Conservation (phyloP, 1,139 yeast genomes). For the Candida tetrigidarum region DNA sequence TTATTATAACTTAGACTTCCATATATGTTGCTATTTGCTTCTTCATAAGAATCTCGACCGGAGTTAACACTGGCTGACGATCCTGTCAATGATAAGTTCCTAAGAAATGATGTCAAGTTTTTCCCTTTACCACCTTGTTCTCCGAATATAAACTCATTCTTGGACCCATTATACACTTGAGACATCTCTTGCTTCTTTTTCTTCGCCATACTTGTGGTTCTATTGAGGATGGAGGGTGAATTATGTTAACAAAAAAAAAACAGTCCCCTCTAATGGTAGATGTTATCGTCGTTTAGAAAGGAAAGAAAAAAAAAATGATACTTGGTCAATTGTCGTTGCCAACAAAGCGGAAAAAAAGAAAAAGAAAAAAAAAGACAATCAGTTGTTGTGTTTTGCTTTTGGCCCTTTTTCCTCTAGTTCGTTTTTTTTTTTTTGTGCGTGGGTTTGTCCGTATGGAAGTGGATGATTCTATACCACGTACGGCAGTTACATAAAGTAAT, state of each 20-base stretch:
- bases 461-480: too few species aligned
- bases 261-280: too few species aligned
- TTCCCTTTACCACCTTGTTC: slow-evolving; percentile 73
- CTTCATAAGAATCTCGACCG: slow-evolving; percentile 22
- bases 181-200: slow-evolving; percentile 61
- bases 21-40: slow-evolving; percentile 44
- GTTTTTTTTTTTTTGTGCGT: neutral
- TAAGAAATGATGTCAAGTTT: slow-evolving; percentile 60
- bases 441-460: too few species aligned
- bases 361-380: too few species aligned
- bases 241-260: too few species aligned
- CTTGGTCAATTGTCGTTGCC: neutral
- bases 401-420: too few species aligned
- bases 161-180: slow-evolving; percentile 52
- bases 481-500: too few species aligned
- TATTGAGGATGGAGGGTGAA: too few species aligned
- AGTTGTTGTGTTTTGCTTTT: too few species aligned
- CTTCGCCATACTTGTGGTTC: slow-evolving; percentile 29
- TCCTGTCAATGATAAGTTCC: slow-evolving; percentile 46
- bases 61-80: slow-evolving; percentile 15
- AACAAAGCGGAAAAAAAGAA: neutral
- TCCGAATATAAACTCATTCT: slow-evolving; percentile 66
- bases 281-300: too few species aligned
- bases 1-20: slow-evolving; percentile 40
- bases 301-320: too few species aligned